These are phyloP conservation scores for Tulasnella sp. DNA, from an alignment of 768 basidiomycete genomes.

Conservation along the genomic window DNA sequence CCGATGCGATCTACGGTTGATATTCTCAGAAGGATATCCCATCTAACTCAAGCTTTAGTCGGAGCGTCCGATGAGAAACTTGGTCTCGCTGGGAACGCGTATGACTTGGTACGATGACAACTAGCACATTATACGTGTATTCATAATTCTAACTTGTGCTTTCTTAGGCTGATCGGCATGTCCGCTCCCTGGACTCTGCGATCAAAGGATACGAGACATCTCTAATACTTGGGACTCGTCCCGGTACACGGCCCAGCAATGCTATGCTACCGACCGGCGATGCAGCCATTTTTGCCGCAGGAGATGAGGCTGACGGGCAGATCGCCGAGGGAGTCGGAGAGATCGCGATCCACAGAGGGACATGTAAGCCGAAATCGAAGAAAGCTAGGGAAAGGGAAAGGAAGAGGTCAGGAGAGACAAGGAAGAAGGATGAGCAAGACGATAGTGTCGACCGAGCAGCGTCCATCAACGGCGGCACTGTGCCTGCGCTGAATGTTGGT, in stretches of 20 bases:
- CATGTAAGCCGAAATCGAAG: neutral
- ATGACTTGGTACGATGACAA: constrained; percentile 62
- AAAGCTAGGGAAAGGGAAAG: neutral
- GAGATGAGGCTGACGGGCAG: constrained; percentile 8
- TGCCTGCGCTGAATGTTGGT: neutral
- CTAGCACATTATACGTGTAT: too few species aligned
- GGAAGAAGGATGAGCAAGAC: constrained; percentile 1
- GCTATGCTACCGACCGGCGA: constrained; percentile 1
- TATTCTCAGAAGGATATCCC: constrained; percentile 47
- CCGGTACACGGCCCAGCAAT: constrained; percentile 33
- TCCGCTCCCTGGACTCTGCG: constrained; percentile 65
- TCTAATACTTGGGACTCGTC: constrained; percentile 41
- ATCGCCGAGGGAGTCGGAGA: neutral
- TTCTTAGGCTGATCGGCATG: constrained; percentile 63
- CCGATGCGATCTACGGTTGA: constrained; percentile 29
- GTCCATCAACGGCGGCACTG: neutral
- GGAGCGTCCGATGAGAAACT: constrained; percentile 67
- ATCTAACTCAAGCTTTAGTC: constrained; percentile 46
- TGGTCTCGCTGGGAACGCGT: constrained; percentile 56
- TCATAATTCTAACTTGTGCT: too few species aligned
- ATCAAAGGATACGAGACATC: constrained; percentile 49
- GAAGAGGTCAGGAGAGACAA: constrained; percentile 8
- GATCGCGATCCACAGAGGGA: neutral
- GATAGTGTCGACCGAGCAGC: neutral
- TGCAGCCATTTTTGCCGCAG: constrained; percentile 6